These are phyloP conservation scores for Aspergillus ostianus DNA, from an alignment of 495 filamentous ascomycete species.

Conservation along the genomic window DNA sequence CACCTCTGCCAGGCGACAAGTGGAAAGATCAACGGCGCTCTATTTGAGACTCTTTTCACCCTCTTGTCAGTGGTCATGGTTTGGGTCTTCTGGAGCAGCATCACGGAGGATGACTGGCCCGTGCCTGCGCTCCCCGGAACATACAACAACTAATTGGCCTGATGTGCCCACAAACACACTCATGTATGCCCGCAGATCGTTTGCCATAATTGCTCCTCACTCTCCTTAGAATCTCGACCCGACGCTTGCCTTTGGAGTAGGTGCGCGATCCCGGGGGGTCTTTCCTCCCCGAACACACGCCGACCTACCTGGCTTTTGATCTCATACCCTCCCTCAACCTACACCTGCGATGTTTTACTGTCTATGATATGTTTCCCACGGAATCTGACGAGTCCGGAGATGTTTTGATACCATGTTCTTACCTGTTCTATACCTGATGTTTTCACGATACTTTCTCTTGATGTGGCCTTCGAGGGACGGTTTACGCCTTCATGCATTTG, in stretches of 20 bases:
- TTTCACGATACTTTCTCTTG: conserved; percentile 5
- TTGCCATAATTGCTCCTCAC: neutral
- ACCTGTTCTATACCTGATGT: conserved; percentile 9
- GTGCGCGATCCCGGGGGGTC: neutral
- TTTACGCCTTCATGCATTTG: conserved; percentile 2
- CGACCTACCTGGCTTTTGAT: neutral
- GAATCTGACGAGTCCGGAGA: conserved; percentile 12
- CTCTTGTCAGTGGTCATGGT: conserved; percentile 74
- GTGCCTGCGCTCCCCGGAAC: conserved; percentile 49
- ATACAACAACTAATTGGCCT: conserved; percentile 34
- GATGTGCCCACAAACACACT: neutral
- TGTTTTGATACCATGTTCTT: conserved; percentile 26
- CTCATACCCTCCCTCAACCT: conserved; percentile 6
- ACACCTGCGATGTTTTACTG: neutral
- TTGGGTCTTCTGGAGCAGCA: conserved; percentile 98
- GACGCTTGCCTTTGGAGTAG: neutral
- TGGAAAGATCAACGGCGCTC: conserved; percentile 85
- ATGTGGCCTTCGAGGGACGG: neutral
- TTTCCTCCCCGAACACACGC: neutral
- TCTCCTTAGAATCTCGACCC: neutral
- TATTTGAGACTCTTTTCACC: conserved; percentile 94
- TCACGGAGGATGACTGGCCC: conserved; percentile 99
- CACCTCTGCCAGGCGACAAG: conserved; percentile 79
- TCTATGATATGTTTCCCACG: neutral
- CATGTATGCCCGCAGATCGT: neutral